Evolutionary conservation across 495 filamentous ascomycete genomes (phyloP).

Genomic region (Hypoxylon intermedium): DNA sequence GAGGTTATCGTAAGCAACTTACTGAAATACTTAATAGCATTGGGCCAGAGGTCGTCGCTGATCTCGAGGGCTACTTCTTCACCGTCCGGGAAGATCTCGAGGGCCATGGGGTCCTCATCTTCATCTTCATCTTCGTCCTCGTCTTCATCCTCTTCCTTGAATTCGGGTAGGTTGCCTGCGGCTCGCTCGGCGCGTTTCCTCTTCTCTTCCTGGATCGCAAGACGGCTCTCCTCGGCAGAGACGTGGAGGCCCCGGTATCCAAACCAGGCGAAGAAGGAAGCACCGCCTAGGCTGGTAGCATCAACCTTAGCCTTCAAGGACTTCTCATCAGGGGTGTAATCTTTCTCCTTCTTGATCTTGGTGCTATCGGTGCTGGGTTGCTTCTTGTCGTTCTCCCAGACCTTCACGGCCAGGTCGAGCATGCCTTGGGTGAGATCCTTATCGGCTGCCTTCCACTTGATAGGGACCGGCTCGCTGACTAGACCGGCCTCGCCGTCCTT

Average conservation of each 20-base stretch:
- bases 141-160: conserved; percentile 61
- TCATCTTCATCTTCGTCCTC: conserved; percentile 62
- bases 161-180: conserved; percentile 60
- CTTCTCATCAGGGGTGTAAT: conserved; percentile 58
- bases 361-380: conserved; percentile 43
- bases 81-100: conserved; percentile 82
- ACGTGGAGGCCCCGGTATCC: conserved; percentile 72
- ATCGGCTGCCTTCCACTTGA: conserved; percentile 81
- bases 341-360: conserved; percentile 54
- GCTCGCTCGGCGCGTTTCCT: conserved; percentile 64
- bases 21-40: conserved; percentile 91
- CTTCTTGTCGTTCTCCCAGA: conserved; percentile 68
- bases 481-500: conserved; percentile 73
- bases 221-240: conserved; percentile 70
- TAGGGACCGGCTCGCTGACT: conserved; percentile 82
- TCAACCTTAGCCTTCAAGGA: conserved; percentile 62
- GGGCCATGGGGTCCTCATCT: conserved; percentile 58
- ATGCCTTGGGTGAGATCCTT: conserved; percentile 84
- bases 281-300: conserved; percentile 60
- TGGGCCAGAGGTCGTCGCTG: conserved; percentile 85
- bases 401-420: conserved; percentile 70
- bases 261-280: conserved; percentile 90
- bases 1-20: conserved; percentile 48
- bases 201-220: conserved; percentile 63
- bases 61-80: conserved; percentile 80